A percentile compares a stretch with the other conserved stretches of the same genome.
Conservation (phyloP, 148 eudicot genomes). For the Limonium bicolor region DNA sequence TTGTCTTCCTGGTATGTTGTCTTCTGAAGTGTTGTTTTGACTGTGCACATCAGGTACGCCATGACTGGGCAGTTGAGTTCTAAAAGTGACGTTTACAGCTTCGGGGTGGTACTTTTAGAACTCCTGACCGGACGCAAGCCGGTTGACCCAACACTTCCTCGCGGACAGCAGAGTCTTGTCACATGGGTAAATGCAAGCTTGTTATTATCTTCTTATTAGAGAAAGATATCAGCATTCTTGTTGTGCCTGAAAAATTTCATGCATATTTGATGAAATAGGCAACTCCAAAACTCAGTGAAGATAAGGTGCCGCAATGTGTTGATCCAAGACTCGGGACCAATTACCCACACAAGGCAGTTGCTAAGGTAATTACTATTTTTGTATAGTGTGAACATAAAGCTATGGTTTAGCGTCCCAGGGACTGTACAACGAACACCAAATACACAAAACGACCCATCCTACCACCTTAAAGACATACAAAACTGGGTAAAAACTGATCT, state of each 20-base stretch:
- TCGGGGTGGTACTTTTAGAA: conserved; percentile 73
- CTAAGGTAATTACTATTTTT: conserved; percentile 47
- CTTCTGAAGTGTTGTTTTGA: too few species aligned
- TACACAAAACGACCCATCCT: too few species aligned
- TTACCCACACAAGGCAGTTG: conserved; percentile 72
- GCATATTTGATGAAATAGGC: conserved; percentile 22
- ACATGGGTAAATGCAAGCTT: conserved; percentile 42
- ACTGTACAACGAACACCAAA: too few species aligned
- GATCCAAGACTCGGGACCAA: conserved; percentile 46
- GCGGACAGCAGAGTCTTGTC: conserved; percentile 78
- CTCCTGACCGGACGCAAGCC: conserved; percentile 81
- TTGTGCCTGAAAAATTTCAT: background rate
- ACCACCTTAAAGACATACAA: too few species aligned
- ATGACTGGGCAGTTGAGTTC: conserved; percentile 76
- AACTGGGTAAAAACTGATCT: too few species aligned
- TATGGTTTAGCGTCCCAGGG: too few species aligned
- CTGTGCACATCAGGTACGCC: conserved; percentile 38
- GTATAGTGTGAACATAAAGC: too few species aligned
- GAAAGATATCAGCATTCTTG: background rate
- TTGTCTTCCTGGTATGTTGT: too few species aligned
- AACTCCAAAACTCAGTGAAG: conserved; percentile 70
- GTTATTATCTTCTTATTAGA: background rate
- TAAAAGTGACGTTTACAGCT: conserved; percentile 83
- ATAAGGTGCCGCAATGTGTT: conserved; percentile 62
- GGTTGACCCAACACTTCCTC: conserved; percentile 69